Evolutionary conservation across 2,329 filamentous ascomycete genomes (phyloP), one percentile per base, ranked within the genome.

Genomic region (Colletotrichum coccodes): DNA sequence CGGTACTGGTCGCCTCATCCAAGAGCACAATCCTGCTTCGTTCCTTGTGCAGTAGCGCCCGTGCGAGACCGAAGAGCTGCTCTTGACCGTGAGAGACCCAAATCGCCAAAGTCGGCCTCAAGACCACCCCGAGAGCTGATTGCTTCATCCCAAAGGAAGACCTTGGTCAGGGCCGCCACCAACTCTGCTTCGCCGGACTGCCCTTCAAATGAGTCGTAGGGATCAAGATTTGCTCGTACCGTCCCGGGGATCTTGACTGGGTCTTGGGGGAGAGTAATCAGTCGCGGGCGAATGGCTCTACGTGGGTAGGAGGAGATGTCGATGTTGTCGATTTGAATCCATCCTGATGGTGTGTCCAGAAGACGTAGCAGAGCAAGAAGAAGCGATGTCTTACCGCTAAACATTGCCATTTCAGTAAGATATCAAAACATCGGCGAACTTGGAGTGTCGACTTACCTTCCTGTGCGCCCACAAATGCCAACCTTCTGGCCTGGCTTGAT

Each of bases 321-420:
- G 1, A 71, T 3, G 18, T 49, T 62, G 36, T 75, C 73, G 18
- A 89, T 78, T 1, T 60, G 73, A 42, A 89, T 81, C 3, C 68
- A 76, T 0, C 76, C 75, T 2, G 63, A 28, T 1, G 77, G 77
- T 2, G 81, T 72, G 21, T 87, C 84, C 2, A 87, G 71, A 50
- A 88, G 79, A 4, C 84, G 81, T n/a, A 87, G 80, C 1, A 88
- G 75, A 3, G 71, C 66, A 12, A 71, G 61, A 26, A 75, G 42
- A 1, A 74, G 47, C 5, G 73, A 73, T 16, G 68, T 72, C 34
- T 74, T 75, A 8, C 74, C 73, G 42, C 72, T 72, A 26, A 6
- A 12, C 11, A 9, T 21, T 18, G 8, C 16, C 21, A 8, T 23
- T 54, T 60, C 4, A 60, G 61, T 9, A 18, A 42, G 7, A 9